These are phyloP conservation scores for Collybia nuda DNA, from an alignment of 768 basidiomycete genomes.

Conservation along the genomic window DNA sequence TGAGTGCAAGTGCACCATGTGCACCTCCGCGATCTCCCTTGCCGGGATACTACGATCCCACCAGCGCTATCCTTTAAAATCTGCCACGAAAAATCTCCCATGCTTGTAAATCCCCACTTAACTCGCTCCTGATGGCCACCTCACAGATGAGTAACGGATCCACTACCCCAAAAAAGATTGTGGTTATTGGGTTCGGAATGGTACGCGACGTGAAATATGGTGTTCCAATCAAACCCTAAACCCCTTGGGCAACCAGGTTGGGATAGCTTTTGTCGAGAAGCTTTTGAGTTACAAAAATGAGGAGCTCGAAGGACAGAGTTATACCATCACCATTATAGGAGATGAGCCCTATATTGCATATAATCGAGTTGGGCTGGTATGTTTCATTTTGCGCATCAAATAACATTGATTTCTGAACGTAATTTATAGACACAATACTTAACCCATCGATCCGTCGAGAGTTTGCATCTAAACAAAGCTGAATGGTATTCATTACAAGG, in stretches of 20 bases:
- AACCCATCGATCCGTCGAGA: slow-evolving; percentile 54
- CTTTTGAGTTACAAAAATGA: slow-evolving; percentile 54
- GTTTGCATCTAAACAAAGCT: slow-evolving; percentile 57
- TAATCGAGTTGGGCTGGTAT: slow-evolving; percentile 45
- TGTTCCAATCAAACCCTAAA: neutral
- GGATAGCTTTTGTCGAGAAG: slow-evolving; percentile 67
- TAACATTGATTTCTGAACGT: neutral
- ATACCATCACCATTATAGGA: slow-evolving; percentile 58
- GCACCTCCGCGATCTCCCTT: too few species aligned
- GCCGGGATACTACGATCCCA: too few species aligned
- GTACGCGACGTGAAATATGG: neutral
- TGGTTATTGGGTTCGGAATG: slow-evolving; percentile 7
- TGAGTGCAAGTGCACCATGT: too few species aligned
- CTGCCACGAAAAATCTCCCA: too few species aligned
- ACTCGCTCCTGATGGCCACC: neutral
- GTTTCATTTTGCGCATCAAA: neutral
- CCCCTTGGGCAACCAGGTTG: neutral
- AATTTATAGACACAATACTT: slow-evolving; percentile 54
- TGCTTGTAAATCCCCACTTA: too few species aligned
- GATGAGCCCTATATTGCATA: slow-evolving; percentile 57
- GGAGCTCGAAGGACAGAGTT: slow-evolving; percentile 26
- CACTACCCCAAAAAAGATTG: neutral
- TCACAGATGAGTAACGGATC: neutral
- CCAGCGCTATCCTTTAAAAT: neutral
- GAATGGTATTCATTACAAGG: slow-evolving; percentile 62